Evolutionary conservation across 2,329 filamentous ascomycete species (phyloP).

Genomic region (Trichoderma hamatum): DNA sequence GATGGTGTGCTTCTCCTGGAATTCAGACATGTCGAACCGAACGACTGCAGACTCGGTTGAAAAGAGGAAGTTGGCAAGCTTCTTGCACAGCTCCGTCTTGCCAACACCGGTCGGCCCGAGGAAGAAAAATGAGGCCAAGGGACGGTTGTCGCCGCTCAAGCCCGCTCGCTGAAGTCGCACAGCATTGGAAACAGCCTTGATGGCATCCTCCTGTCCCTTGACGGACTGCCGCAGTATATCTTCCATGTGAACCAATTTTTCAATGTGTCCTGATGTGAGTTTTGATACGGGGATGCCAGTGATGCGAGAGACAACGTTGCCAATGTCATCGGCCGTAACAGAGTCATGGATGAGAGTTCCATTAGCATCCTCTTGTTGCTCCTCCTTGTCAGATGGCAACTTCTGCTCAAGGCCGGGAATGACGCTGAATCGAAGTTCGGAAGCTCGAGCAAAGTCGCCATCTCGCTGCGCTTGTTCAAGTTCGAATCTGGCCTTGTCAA

Average conservation of each 20-base stretch:
- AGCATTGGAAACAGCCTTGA: conserved; percentile 87
- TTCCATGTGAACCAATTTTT: conserved; percentile 96
- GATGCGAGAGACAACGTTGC: conserved; percentile 83
- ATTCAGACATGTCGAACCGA: conserved; percentile 97
- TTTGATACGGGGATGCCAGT: conserved; percentile 94
- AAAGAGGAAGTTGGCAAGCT: conserved; percentile 90
- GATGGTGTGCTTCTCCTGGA: conserved; percentile 96
- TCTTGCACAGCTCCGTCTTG: conserved; percentile 97
- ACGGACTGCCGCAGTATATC: conserved; percentile 81
- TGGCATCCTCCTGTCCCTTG: conserved; percentile 90
- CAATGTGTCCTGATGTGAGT: conserved; percentile 88
- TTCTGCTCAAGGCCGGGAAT: conserved; percentile 82
- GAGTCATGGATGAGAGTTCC: conserved; percentile 83
- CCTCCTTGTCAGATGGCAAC: conserved; percentile 72
- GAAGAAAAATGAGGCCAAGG: conserved; percentile 96
- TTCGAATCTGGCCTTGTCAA: conserved; percentile 83
- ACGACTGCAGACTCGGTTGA: conserved; percentile 89
- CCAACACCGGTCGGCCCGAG: conserved; percentile 94
- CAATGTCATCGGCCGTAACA: conserved; percentile 95
- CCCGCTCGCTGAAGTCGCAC: conserved; percentile 93
- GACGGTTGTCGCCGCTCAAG: conserved; percentile 86
- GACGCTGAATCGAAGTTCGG: conserved; percentile 83
- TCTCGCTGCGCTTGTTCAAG: conserved; percentile 85
- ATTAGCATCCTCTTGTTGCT: conserved; percentile 39
- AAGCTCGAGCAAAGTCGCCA: conserved; percentile 87